A percentile compares a stretch with the other conserved stretches of the same genome.
These are phyloP conservation scores for Aspergillus intermedius DNA, from an alignment of 2,329 filamentous ascomycete species.

Conservation along the genomic window DNA sequence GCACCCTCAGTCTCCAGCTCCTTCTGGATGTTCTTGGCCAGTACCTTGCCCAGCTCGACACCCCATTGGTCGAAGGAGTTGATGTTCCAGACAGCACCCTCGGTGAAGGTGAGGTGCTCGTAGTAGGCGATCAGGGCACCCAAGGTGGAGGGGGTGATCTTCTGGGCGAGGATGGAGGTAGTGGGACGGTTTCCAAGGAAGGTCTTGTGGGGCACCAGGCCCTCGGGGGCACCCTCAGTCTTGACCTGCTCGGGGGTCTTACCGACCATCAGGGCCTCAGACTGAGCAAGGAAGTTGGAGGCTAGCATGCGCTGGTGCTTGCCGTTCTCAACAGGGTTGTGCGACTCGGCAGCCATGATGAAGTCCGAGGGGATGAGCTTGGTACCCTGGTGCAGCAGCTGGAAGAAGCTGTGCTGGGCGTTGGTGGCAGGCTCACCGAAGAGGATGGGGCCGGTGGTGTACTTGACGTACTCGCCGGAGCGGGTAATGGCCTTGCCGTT, in stretches of 20 bases:
- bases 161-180: constrained; percentile 85
- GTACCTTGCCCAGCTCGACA: constrained; percentile 91
- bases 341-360: constrained; percentile 89
- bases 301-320: constrained; percentile 72
- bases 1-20: constrained; percentile 75
- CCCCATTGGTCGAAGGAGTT: constrained; percentile 99
- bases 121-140: constrained; percentile 98
- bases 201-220: constrained; percentile 91
- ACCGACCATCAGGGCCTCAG: constrained; percentile 50
- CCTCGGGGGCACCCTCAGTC: constrained; percentile 42
- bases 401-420: constrained; percentile 99
- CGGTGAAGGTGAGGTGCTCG: constrained; percentile 95
- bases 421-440: constrained; percentile 99
- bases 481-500: constrained; percentile 97
- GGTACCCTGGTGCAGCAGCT: constrained; percentile 96
- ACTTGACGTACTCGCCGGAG: constrained; percentile 81
- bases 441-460: constrained; percentile 91
- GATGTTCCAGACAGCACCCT: constrained; percentile 98
- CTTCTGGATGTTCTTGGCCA: constrained; percentile 83
- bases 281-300: constrained; percentile 46
- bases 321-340: constrained; percentile 90
- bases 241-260: constrained; percentile 44
- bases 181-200: constrained; percentile 97
- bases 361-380: constrained; percentile 99
- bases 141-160: constrained; percentile 89